phyloP scores from a whole-genome alignment of 495 filamentous ascomycete species.

The Penicillium atrosanguineum region DNA sequence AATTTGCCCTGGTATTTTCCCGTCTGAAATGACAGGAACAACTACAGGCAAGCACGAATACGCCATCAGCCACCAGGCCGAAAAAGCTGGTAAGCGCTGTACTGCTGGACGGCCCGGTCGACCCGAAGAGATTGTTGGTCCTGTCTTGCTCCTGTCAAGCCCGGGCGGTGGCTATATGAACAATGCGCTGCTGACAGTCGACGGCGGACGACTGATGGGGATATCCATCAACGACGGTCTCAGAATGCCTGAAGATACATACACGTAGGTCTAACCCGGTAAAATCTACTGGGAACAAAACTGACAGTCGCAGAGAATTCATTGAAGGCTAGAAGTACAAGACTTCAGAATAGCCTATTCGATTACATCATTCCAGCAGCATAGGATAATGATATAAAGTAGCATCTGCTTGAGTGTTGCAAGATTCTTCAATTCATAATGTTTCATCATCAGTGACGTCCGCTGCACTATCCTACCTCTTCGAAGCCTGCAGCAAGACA shows the following conservation, averaged over 20 bases:
- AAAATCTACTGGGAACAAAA: no score
- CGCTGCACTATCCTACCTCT: no score
- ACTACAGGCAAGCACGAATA: slow-evolving; percentile 10
- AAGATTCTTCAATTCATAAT: no score
- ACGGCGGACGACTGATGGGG: slow-evolving; percentile 13
- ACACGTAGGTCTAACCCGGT: slow-evolving; percentile 8
- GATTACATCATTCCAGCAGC: no score
- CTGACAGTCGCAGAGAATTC: no score
- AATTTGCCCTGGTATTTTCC: slow-evolving; percentile 48
- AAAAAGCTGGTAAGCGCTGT: slow-evolving; percentile 6
- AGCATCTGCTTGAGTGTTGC: no score
- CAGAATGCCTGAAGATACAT: slow-evolving; percentile 22
- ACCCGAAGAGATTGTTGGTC: slow-evolving; percentile 8
- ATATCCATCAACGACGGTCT: slow-evolving; percentile 22
- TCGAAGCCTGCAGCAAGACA: no score
- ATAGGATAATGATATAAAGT: no score
- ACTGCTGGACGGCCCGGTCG: slow-evolving; percentile 11
- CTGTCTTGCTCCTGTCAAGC: slow-evolving; percentile 6
- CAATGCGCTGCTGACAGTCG: slow-evolving; percentile 6
- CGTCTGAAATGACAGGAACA: slow-evolving; percentile 20
- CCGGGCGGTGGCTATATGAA: slow-evolving; percentile 14
- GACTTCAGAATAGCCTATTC: no score
- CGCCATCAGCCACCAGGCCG: slow-evolving; percentile 5
- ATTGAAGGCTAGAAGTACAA: no score
- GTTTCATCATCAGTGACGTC: no score